Evolutionary conservation across 1,284 basidiomycete genomes (phyloP).

Genomic region (Phylloporus gajari): DNA sequence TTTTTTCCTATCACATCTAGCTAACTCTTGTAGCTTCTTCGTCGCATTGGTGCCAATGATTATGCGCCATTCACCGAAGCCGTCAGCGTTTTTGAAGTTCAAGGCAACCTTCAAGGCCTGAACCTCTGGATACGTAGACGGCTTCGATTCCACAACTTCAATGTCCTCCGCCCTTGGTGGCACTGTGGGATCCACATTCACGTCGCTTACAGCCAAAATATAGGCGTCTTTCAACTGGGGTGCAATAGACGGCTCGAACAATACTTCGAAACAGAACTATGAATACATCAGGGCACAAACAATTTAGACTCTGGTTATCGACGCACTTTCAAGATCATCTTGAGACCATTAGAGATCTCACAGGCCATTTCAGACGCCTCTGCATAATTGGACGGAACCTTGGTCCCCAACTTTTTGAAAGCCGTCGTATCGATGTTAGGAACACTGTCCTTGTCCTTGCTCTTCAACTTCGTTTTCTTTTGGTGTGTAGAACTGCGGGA

Average conservation of each 20-base stretch:
- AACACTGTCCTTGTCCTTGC: slow-evolving; percentile 20
- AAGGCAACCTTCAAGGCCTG: slow-evolving; percentile 1
- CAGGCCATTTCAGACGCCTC: slow-evolving; percentile 34
- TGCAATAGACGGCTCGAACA: slow-evolving; percentile 31
- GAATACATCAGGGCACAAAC: slow-evolving; percentile 1
- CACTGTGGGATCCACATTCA: neutral
- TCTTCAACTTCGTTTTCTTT: slow-evolving; percentile 29
- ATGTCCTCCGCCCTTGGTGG: neutral
- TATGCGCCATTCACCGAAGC: slow-evolving; percentile 4
- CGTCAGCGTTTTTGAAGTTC: slow-evolving; percentile 1
- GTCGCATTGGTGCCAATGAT: neutral
- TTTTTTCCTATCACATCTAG: neutral
- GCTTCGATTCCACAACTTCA: neutral
- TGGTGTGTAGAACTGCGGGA: slow-evolving; percentile 7
- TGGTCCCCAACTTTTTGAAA: slow-evolving; percentile 38
- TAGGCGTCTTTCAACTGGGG: slow-evolving; percentile 13
- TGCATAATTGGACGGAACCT: slow-evolving; percentile 38
- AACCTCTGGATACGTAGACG: slow-evolving; percentile 2
- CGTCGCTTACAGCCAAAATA: neutral
- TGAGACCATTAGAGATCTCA: slow-evolving; percentile 38
- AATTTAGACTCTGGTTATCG: neutral
- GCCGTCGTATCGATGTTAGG: slow-evolving; percentile 34
- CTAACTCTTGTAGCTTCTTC: slow-evolving; percentile 1
- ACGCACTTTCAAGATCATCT: slow-evolving; percentile 43
- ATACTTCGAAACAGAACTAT: slow-evolving; percentile 38